Base-by-base conservation (phyloP, 108 stramenopile species). In the Skeletonema potamos region DNA sequence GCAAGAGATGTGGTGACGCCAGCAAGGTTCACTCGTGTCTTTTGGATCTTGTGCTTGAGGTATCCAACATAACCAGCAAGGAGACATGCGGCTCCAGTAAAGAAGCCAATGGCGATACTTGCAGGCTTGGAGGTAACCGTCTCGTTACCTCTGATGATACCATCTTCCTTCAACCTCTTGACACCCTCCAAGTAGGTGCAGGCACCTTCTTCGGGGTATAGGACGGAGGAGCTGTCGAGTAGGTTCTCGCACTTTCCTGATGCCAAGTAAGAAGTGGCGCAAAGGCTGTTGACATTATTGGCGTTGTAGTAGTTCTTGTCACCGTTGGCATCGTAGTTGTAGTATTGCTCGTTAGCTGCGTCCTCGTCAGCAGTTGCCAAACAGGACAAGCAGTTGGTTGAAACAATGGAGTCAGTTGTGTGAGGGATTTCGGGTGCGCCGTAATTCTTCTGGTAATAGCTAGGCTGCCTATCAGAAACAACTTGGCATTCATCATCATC, bases 131-230 rank as follows among this genome's bases (percentile, higher is more conserved):
- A 82, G 70, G 85, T 82, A 18, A 77, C 39, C 29, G 61, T 76
- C 33, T 80, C 74, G 28, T 86, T 68, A 24, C 83, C 83, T 72
- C 92, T 84, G 69, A 94, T 94, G 62, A 94, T 89, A 72, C 92
- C 92, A 74, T 94, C 90, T 12, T 70, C 77, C 39, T 84, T 88
- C 61, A 94, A 81, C 65, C 87, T 70, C 77, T 94, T 94, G 70
- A 94, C 87, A 22, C 92, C 89, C 64, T 89, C 87, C 54, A 94
- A 88, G 86, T 89, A 94, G 27, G 82, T 77, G 68, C 92, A 94
- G 6, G 92, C 87, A 22, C 82, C 84, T 57, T 90, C 89, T 54
- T 91, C 90, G 66, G 90, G 86, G 77, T 91, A 89, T 66, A 82
- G 81, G 26, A 91, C 76, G 57, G 68, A 69, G 12, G 65, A 64